These are phyloP conservation scores for Ophiognomonia clavigignenti-juglandacearum DNA, from an alignment of 2,329 filamentous ascomycete genomes.

Conservation along the genomic window DNA sequence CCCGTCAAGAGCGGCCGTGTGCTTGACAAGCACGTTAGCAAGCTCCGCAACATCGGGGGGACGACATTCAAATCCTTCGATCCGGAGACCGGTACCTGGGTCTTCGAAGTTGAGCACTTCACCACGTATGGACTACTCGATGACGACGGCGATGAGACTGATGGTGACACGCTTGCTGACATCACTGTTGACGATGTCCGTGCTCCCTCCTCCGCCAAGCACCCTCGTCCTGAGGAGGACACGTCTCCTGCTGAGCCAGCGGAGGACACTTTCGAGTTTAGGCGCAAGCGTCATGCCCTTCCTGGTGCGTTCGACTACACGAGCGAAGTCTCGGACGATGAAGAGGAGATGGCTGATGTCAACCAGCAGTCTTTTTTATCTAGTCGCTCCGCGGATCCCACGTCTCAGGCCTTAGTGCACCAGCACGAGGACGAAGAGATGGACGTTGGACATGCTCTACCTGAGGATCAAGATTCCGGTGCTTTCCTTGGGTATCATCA, in stretches of 20 bases:
- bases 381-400: conserved; percentile 81
- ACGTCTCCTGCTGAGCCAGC: conserved; percentile 34
- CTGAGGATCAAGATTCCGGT: conserved; percentile 67
- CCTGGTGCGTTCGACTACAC: conserved; percentile 78
- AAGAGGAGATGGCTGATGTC: conserved; percentile 42
- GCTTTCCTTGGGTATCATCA: conserved; percentile 69
- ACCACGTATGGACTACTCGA: conserved; percentile 90
- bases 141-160: conserved; percentile 67
- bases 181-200: conserved; percentile 25
- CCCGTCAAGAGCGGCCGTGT: conserved; percentile 59
- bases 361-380: conserved; percentile 80
- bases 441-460: conserved; percentile 73
- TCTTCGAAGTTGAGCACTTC: conserved; percentile 91
- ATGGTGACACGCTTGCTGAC: conserved; percentile 45
- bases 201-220: conserved; percentile 18
- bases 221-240: conserved; percentile 18
- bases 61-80: conserved; percentile 83
- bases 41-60: conserved; percentile 71
- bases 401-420: conserved; percentile 55
- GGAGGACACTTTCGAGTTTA: conserved; percentile 57
- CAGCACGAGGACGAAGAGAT: conserved; percentile 59
- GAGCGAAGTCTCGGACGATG: conserved; percentile 49
- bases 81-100: conserved; percentile 76
- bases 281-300: conserved; percentile 44
- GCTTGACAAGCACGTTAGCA: conserved; percentile 76